These are phyloP conservation scores for Psidium friedrichsthalianum DNA, from an alignment of 345 rosid genomes.

Conservation along the genomic window DNA sequence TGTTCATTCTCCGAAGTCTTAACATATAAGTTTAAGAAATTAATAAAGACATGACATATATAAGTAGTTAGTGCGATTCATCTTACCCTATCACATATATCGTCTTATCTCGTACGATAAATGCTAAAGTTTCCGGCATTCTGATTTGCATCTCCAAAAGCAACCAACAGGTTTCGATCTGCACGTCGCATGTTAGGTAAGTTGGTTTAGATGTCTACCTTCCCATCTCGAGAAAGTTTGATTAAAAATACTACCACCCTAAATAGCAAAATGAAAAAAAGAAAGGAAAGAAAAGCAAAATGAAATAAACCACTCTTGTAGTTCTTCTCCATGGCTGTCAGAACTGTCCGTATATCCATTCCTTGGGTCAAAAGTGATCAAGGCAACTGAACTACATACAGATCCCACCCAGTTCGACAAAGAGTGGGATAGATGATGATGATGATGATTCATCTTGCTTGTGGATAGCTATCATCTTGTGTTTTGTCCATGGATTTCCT, in stretches of 20 bases:
- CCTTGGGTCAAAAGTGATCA: not conserved
- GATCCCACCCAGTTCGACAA: slow-evolving; percentile 17
- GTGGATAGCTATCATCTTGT: not conserved
- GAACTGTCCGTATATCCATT: not conserved
- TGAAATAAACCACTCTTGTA: not conserved
- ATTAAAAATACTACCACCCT: not conserved
- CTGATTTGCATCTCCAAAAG: rapidly evolving
- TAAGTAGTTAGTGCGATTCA: not conserved
- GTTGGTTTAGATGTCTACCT: rapidly evolving
- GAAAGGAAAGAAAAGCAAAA: not conserved
- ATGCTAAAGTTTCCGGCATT: not conserved
- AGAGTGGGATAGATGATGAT: not conserved
- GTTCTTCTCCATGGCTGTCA: not conserved
- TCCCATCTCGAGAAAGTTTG: rapidly evolving
- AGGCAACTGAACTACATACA: not conserved
- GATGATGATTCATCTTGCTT: not conserved
- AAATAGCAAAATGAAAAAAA: not conserved
- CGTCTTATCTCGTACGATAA: rapidly evolving
- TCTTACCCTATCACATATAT: not conserved
- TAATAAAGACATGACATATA: not conserved
- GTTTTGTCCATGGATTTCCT: not conserved
- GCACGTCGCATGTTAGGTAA: not conserved
- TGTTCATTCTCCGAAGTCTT: not conserved
- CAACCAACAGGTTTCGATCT: rapidly evolving
- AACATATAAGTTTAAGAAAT: not conserved